phyloP scores from a whole-genome alignment of 225 moss, liverwort and hornwort species.

The Polytrichum commune region DNA sequence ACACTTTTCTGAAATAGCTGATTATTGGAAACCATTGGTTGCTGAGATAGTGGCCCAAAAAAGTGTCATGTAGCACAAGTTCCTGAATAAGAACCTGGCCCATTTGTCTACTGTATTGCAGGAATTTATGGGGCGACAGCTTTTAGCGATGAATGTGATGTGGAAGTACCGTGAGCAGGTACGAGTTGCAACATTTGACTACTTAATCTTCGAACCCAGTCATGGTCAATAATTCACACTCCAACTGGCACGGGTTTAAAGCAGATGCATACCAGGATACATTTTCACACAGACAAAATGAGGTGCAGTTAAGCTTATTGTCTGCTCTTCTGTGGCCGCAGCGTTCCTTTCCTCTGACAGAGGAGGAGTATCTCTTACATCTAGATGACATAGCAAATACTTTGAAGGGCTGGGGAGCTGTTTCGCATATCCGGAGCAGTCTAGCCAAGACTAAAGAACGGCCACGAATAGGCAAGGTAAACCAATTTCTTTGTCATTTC shows the following conservation, averaged over 20 bases:
- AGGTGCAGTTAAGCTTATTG: neutral
- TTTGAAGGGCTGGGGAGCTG: slow-evolving; percentile 97
- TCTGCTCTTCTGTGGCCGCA: slow-evolving; percentile 28
- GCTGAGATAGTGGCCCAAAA: too few relatives aligned
- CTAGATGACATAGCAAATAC: slow-evolving; percentile 82
- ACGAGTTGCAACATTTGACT: neutral
- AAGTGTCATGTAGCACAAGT: too few relatives aligned
- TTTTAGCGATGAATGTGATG: slow-evolving; percentile 99
- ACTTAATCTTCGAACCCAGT: too few relatives aligned
- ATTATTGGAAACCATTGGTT: too few relatives aligned
- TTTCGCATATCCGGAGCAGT: slow-evolving; percentile 72
- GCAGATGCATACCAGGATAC: neutral
- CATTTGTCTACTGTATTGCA: slow-evolving; percentile 22
- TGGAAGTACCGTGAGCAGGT: slow-evolving; percentile 99
- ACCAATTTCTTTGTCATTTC: neutral
- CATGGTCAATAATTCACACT: too few relatives aligned
- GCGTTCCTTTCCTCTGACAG: slow-evolving; percentile 95
- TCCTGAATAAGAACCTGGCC: neutral
- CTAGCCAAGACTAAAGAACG: slow-evolving; percentile 90
- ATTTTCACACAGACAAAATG: too few relatives aligned
- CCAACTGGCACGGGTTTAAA: neutral
- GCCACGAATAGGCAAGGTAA: slow-evolving; percentile 96
- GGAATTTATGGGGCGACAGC: slow-evolving; percentile 96
- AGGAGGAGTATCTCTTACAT: slow-evolving; percentile 93
- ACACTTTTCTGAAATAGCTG: too few relatives aligned